phyloP scores from a whole-genome alignment of 441 rosid species.

The Adansonia grandidieri region DNA sequence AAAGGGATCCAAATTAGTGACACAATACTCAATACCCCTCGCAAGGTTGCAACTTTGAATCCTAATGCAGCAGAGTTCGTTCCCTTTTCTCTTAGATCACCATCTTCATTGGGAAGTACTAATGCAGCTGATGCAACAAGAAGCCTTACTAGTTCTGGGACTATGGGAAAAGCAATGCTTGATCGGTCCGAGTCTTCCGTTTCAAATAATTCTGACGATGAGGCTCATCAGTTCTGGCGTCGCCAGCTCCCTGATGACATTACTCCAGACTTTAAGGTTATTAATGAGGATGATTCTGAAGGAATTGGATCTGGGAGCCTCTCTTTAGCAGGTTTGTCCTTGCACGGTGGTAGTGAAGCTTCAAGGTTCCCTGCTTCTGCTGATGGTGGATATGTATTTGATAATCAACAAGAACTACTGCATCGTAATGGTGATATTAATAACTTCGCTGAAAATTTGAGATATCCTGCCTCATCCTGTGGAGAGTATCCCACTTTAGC shows the following conservation, averaged over 20 bases:
- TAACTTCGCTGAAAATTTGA: constrained; percentile 57
- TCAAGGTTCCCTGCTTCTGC: constrained; percentile 54
- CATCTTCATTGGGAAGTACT: constrained; percentile 60
- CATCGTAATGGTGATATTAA: constrained; percentile 57
- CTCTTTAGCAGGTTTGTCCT: constrained; percentile 76
- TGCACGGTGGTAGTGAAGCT: constrained; percentile 57
- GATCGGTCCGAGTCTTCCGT: constrained; percentile 72
- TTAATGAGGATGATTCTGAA: constrained; percentile 74
- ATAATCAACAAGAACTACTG: constrained; percentile 54
- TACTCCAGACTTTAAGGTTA: constrained; percentile 86
- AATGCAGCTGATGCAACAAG: constrained; percentile 51
- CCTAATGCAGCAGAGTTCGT: constrained; percentile 98
- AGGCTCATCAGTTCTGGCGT: constrained; percentile 89
- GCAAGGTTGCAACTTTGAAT: constrained; percentile 72
- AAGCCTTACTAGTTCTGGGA: constrained; percentile 54
- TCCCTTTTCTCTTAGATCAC: constrained; percentile 75
- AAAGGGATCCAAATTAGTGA: constrained; percentile 64
- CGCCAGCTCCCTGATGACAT: constrained; percentile 94
- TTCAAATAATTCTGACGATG: constrained; percentile 90
- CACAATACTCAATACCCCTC: constrained; percentile 51
- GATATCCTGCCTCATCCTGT: constrained; percentile 54
- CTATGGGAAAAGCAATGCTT: constrained; percentile 65
- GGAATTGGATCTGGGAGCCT: constrained; percentile 52
- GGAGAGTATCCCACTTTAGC: constrained; percentile 59
- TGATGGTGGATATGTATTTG: constrained; percentile 54